These are phyloP conservation scores for Metarhizium anisopliae DNA, from an alignment of 2,329 filamentous ascomycete genomes.

Conservation along the genomic window DNA sequence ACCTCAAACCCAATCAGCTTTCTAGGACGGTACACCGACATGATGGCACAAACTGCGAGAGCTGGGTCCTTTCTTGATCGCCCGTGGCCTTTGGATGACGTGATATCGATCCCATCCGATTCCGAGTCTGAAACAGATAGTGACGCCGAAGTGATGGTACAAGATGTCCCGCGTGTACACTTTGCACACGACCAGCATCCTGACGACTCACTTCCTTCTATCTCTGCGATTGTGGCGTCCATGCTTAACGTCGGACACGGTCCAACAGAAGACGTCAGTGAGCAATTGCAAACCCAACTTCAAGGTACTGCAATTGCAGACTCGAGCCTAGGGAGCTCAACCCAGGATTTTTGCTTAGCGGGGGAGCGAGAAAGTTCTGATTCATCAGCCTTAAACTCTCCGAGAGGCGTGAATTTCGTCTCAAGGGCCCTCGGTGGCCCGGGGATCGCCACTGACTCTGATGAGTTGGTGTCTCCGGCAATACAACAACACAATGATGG, in stretches of 20 bases:
- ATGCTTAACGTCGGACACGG: neutral
- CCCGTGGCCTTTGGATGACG: too few species aligned
- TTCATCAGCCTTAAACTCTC: neutral
- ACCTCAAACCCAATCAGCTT: too few species aligned
- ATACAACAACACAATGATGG: neutral
- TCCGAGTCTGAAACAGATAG: too few species aligned
- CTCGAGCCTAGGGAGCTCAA: neutral
- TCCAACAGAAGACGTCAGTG: neutral
- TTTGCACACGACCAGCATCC: too few species aligned
- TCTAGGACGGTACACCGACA: too few species aligned
- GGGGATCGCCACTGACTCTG: neutral
- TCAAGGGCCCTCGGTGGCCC: neutral
- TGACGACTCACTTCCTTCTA: too few species aligned
- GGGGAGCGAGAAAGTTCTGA: neutral
- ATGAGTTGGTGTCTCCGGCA: neutral
- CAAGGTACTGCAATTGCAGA: neutral
- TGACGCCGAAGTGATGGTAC: too few species aligned
- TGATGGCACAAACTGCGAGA: too few species aligned
- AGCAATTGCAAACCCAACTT: neutral
- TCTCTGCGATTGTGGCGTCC: neutral
- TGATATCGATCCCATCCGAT: too few species aligned
- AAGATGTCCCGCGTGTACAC: too few species aligned
- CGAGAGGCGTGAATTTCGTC: neutral
- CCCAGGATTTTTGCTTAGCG: neutral
- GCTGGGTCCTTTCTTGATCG: too few species aligned